Evolutionary conservation across 148 eudicot genomes (phyloP), one percentile per base, ranked within the genome.

Genomic region (Beta vulgaris): DNA sequence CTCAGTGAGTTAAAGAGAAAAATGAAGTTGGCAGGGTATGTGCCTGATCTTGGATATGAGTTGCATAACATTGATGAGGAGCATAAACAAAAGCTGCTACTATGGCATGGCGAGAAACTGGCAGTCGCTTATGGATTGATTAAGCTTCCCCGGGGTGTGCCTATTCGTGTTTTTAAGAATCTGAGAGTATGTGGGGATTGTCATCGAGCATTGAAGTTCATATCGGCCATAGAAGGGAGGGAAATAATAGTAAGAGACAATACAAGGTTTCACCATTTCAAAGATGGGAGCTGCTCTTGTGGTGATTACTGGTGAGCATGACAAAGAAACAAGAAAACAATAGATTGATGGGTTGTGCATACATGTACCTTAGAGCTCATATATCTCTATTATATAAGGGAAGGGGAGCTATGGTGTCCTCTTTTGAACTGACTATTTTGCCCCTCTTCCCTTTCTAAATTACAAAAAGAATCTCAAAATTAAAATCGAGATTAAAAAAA

Each of bases 211-310:
- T 80, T 82, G 15, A 89, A 89, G 84, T 85, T 77, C 73, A 86
- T 89, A 23, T 91, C 96, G 1, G 75, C 68, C 29, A 55, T 89
- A 25, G 97, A 88, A 80, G 84, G 77, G 69, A 88, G 93, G 80
- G 91, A 89, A 60, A 86, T 91, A 18, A 79, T 89, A 58, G 88
- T 89, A 35, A 79, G 97, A 77, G 93, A 91, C 73, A 86, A 83
- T 14, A 85, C 88, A 11, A 79, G 93, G 69, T 91, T 89, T 89
- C 97, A 89, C 64, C 91, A 88, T 88, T 89, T 91, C 74, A 74
- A 76, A 70, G 81, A 86, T 16, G 91, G 93, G 32, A 82, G 25
- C 64, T 89, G 97, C 76, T 89, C 97, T 71, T 91, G 90, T 81
- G 86, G 87, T 64, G 93, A 91, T 81, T 91, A 89, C 76, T 89